A percentile compares a stretch with the other conserved stretches of the same genome.
These are phyloP conservation scores for Rhizophagus clarus DNA, from an alignment of 192 early-diverging fungal genomes.

Conservation along the genomic window DNA sequence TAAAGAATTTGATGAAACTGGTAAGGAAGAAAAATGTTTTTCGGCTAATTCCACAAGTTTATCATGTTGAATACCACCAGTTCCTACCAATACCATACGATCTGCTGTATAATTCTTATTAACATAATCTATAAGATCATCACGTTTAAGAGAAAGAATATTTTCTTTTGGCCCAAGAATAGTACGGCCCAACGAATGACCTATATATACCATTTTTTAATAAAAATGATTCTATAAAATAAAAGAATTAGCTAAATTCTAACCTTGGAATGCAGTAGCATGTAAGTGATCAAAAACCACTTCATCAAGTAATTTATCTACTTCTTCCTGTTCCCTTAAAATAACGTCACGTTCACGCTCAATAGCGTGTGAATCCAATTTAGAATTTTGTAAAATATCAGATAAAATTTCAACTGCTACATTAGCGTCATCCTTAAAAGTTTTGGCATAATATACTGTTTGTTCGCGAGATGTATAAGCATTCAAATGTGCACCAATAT, in stretches of 20 bases:
- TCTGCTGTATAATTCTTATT: conserved; percentile 94
- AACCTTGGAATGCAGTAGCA: conserved; percentile 87
- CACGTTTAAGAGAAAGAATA: conserved; percentile 85
- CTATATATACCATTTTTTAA: not conserved
- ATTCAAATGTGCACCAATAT: conserved; percentile 98
- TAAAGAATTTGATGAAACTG: conserved; percentile 51
- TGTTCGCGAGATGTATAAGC: conserved; percentile 99
- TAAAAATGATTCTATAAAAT: not conserved
- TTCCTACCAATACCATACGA: conserved; percentile 94
- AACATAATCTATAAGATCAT: conserved; percentile 89
- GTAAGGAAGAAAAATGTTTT: conserved; percentile 86
- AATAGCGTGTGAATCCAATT: conserved; percentile 79
- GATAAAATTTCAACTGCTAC: conserved; percentile 91
- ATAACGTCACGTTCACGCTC: conserved; percentile 98
- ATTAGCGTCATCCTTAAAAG: conserved; percentile 84
- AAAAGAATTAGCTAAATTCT: not conserved
- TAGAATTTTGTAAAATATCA: conserved; percentile 94
- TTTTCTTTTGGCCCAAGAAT: conserved; percentile 95
- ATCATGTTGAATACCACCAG: conserved; percentile 94
- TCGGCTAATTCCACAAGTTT: conserved; percentile 89
- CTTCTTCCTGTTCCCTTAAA: conserved; percentile 91
- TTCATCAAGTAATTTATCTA: conserved; percentile 94
- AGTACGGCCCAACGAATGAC: conserved; percentile 74
- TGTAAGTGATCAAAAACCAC: conserved; percentile 99
- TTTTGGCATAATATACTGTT: conserved; percentile 98